Evolutionary conservation across 208 protist species (phyloP).

Genomic region (Wallacemonas sp.): DNA sequence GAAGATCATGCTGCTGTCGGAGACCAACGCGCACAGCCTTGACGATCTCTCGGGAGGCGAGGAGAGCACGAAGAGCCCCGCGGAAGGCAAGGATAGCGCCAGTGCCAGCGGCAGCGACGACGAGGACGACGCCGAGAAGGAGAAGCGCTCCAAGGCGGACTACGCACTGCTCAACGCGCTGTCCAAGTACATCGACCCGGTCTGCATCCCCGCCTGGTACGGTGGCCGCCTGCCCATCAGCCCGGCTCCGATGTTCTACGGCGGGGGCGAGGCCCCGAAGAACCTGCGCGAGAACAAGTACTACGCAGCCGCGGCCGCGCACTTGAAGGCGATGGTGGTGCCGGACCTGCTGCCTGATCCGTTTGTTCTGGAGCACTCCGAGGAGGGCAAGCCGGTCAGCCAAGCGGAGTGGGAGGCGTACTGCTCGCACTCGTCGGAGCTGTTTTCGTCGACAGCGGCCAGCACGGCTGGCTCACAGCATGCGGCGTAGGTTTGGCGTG

Average conservation of each 20-base stretch:
- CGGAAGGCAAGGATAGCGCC: conserved; percentile 15
- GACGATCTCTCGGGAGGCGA: conserved; percentile 22
- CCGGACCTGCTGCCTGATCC: conserved; percentile 48
- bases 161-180: conserved; percentile 44
- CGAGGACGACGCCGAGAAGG: conserved; percentile 31
- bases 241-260: conserved; percentile 41
- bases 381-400: conserved; percentile 29
- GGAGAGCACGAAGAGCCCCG: neutral
- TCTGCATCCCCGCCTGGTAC: conserved; percentile 55
- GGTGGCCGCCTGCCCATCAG: conserved; percentile 29
- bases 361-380: conserved; percentile 32
- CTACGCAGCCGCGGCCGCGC: conserved; percentile 26
- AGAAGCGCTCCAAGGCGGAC: conserved; percentile 25
- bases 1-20: conserved; percentile 56
- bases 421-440: neutral
- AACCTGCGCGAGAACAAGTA: conserved; percentile 21
- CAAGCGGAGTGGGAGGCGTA: conserved; percentile 29
- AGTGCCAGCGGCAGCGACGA: too few species aligned
- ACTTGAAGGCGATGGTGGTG: conserved; percentile 29
- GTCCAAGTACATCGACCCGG: conserved; percentile 36
- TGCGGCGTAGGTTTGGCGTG: neutral
- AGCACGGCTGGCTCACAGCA: neutral
- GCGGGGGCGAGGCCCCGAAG: conserved; percentile 23
- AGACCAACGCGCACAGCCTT: conserved; percentile 39
- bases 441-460: neutral